Conservation (phyloP, 768 basidiomycete species). For the Termitomyces sp. region DNA sequence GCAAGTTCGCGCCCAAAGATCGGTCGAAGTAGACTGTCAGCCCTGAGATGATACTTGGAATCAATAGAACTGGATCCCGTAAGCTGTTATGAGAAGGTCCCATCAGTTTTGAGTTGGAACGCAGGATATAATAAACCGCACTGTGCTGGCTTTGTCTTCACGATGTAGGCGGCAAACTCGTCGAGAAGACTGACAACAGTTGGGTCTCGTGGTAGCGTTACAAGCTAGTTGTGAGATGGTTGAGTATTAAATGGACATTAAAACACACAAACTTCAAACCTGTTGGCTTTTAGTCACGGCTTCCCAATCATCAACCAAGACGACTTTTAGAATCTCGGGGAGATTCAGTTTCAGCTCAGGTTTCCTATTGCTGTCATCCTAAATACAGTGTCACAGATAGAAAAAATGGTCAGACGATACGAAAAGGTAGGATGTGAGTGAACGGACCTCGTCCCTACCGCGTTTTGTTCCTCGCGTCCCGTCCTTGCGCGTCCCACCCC, state of each 20-base stretch:
- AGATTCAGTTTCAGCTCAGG: constrained; percentile 90
- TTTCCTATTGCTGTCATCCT: constrained; percentile 77
- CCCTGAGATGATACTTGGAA: constrained; percentile 82
- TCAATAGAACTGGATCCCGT: constrained; percentile 64
- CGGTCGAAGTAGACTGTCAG: constrained; percentile 92
- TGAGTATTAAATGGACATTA: neutral
- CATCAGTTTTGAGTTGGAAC: neutral
- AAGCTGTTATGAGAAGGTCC: constrained; percentile 36
- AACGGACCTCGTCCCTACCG: constrained; percentile 67
- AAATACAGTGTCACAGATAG: neutral
- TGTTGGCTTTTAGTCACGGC: constrained; percentile 92
- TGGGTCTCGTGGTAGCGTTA: constrained; percentile 77
- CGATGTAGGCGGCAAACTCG: constrained; percentile 70
- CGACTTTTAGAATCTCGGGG: constrained; percentile 85
- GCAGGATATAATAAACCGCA: constrained; percentile 23
- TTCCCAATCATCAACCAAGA: constrained; percentile 98
- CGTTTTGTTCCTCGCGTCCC: constrained; percentile 65
- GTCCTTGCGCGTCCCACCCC: constrained; percentile 49
- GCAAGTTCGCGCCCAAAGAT: constrained; percentile 80
- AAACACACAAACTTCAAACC: constrained; percentile 36
- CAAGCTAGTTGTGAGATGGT: constrained; percentile 49
- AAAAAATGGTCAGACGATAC: neutral
- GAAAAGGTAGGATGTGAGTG: neutral
- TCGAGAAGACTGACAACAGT: constrained; percentile 74
- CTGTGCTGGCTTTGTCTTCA: constrained; percentile 45